Evolutionary conservation across 2,329 filamentous ascomycete genomes (phyloP), one percentile per base, ranked within the genome.

Genomic region (Tolypocladium endophyticum): DNA sequence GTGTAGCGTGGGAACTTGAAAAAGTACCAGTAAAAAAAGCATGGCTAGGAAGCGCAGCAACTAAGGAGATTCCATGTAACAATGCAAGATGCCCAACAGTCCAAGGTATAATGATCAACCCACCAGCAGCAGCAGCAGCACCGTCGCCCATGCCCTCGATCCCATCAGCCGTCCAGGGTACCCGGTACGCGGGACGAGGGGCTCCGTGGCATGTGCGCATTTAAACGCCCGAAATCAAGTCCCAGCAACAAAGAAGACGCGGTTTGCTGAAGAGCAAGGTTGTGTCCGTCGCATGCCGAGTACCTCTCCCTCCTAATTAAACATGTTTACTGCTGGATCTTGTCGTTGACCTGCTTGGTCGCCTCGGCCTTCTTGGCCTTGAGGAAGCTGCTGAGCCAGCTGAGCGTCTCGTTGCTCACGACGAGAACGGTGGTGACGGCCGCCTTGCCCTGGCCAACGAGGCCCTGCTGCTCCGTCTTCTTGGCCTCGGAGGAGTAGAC

Each of bases 371-470:
- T 89, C 78, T 87, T 85, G 64, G 77, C 73, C 61, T 80, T 77
- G 56, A 90, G 69, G 65, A 84, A 80, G 58, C 76, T 76, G 69
- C 81, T 81, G 63, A 88, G 68, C 79, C 82, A 88, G 58, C 75
- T 76, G 58, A 89, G 73, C 1, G 84, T 81, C 72, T 91, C 87
- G 64, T 80, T 81, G 56, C 83, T 83, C 56, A 92, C 78, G 56
- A 89, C 80, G 56, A 91, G 76, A 30, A 82, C 81, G 18, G 88
- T 90, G 57, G 82, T 83, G 64, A 91, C 77, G 18, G 84, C 75
- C 14, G 89, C 89, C 79, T 89, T 91, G 68, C 86, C 82, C 61
- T 82, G 81, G 4, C 85, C 82, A n/a, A 90, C 76, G 41, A 87
- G 70, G 54, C 85, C 84, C 38, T 87, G 81, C 63, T 84, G 82